Conservation (phyloP, 306 rosid species). For the Cucurbita moschata region DNA sequence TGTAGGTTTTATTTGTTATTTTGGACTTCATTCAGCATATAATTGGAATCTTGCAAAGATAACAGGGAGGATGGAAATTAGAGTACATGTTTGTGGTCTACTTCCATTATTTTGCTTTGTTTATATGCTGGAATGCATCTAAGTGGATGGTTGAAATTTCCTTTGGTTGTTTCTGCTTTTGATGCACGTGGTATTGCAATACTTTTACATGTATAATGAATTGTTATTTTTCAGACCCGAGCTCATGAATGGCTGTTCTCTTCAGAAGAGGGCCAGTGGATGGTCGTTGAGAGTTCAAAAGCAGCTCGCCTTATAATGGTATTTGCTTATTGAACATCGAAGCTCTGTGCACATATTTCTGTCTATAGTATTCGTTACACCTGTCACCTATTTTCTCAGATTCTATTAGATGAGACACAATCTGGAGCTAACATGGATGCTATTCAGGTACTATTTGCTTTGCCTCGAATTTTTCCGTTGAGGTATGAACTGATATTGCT, state of each 20-base stretch:
- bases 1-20: not conserved
- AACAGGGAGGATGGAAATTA: not conserved
- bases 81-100: not conserved
- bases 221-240: conserved; percentile 49
- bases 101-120: conserved; percentile 6
- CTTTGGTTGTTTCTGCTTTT: not conserved
- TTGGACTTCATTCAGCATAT: not conserved
- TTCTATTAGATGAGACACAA: conserved; percentile 61
- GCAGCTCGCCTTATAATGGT: conserved; percentile 93
- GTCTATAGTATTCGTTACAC: conserved; percentile 10
- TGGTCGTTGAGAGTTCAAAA: conserved; percentile 80
- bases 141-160: not conserved
- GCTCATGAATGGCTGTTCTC: conserved; percentile 82
- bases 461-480: conserved; percentile 1
- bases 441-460: conserved; percentile 53
- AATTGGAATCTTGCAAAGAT: not conserved
- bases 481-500: not conserved
- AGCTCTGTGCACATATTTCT: not conserved
- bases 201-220: conserved; percentile 6
- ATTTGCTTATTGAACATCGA: conserved; percentile 4
- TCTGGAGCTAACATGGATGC: conserved; percentile 59
- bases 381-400: conserved; percentile 29
- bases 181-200: not conserved
- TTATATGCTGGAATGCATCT: not conserved
- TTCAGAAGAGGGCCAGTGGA: conserved; percentile 97